phyloP scores from a whole-genome alignment of 192 early-diverging fungal genomes.

The Podila epigama region DNA sequence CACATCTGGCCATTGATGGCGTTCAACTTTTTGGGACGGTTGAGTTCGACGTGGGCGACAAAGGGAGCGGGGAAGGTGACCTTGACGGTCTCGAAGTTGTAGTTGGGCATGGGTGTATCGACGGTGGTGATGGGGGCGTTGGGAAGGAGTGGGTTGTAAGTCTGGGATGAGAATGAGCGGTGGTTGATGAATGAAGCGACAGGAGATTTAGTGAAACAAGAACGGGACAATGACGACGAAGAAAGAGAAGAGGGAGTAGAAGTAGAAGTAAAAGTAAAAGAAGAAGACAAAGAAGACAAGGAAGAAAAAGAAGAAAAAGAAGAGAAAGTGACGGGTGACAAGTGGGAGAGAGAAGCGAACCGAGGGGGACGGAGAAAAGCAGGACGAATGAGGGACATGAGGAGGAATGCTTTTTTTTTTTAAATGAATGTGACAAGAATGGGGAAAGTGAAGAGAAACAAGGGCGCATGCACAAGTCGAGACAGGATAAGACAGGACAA shows the following conservation, averaged over 20 bases:
- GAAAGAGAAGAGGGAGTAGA: neutral
- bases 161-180: neutral
- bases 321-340: neutral
- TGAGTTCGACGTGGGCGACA: conserved; percentile 84
- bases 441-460: neutral
- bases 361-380: conserved; percentile 4
- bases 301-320: neutral
- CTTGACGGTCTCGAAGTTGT: conserved; percentile 68
- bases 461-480: neutral
- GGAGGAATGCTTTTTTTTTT: neutral
- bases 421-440: neutral
- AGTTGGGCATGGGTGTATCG: conserved; percentile 50
- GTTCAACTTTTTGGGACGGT: conserved; percentile 85
- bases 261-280: neutral
- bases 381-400: neutral
- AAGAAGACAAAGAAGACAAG: neutral
- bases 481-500: no score
- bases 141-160: neutral
- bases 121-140: neutral
- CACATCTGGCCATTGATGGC: conserved; percentile 67
- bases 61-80: conserved; percentile 61
- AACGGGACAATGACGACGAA: neutral
- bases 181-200: neutral
- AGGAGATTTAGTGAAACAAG: neutral
- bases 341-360: neutral